Evolutionary conservation across 257 asterid genomes (phyloP), one percentile per base, ranked within the genome.

Genomic region (Osmanthus fragrans): DNA sequence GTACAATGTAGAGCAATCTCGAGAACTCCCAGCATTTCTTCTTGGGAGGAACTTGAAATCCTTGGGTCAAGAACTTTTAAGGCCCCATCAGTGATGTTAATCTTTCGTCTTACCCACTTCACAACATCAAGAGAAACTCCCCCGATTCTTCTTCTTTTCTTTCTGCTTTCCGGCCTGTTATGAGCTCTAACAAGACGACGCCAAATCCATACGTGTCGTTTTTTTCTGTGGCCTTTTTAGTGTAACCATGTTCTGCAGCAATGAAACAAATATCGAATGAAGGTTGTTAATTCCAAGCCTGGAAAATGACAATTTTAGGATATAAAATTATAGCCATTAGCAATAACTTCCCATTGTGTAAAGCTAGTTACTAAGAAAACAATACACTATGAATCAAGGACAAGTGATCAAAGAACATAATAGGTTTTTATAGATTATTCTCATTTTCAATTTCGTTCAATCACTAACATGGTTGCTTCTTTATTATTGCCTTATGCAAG

Each of bases 91-190:
- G 85, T 84, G 58, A 92, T 90, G 89, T 92, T 90, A 45, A 94
- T 84, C 82, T 94, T 94, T 82, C 97, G 90, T 66, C 98, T 84
- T 39, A 94, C 98, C 95, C 92, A 94, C 79, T 85, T 87, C 63
- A 94, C 96, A 18, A 94, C 92, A 76, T 94, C 91, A 39, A 86
- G 72, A 23, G 84, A n/a, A n/a, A 79, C 69, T 77, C 86, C 63
- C 70, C 82, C 4, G 85, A 56, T 64, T 81, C 87, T 0, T 60
- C 75, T 68, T 80, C 87, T 0, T 45, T 76, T 60, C 68, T 69
- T 80, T 86, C 94, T 13, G 98, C 92, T 72, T 32, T 83, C 36
- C 88, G 82, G 15, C 97, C 98, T 13, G 97, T 92, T 78, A 94
- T 71, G 23, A 94, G 89, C 88, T 94, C 96, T 27, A 94, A 82